Evolutionary conservation across 1,284 basidiomycete species (phyloP).

Genomic region (Malassezia nana): DNA sequence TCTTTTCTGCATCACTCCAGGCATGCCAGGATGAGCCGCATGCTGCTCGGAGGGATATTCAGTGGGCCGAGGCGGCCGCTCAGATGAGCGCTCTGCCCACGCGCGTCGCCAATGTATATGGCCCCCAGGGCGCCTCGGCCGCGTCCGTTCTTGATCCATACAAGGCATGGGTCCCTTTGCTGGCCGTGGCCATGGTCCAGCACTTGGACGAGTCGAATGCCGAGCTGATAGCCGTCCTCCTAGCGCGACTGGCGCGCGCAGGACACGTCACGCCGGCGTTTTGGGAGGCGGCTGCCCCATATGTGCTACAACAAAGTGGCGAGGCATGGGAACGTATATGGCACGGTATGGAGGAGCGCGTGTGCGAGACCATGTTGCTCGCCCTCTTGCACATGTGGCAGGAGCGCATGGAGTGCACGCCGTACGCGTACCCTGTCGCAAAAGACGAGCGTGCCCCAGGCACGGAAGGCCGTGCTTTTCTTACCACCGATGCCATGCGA

Average conservation of each 20-base stretch:
- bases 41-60: not conserved
- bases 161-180: not conserved
- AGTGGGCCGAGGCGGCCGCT: constrained; percentile 3
- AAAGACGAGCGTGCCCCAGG: constrained; percentile 4
- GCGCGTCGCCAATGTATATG: constrained; percentile 12
- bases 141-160: not conserved
- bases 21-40: not conserved
- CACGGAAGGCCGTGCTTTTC: constrained; percentile 11
- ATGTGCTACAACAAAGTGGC: not conserved
- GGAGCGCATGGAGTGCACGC: not conserved
- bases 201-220: not conserved
- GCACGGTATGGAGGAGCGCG: not conserved
- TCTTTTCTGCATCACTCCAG: not conserved
- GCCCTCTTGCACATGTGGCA: constrained; percentile 1
- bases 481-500: not conserved
- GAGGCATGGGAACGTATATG: constrained; percentile 3
- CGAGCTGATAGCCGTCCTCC: not conserved
- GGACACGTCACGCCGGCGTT: not conserved
- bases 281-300: not conserved
- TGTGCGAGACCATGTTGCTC: not conserved
- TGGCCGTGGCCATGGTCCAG: not conserved
- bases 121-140: not conserved
- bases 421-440: not conserved
- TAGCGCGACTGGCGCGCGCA: not conserved
- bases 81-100: constrained; percentile 8